Base-by-base conservation (phyloP, 2,329 filamentous ascomycete genomes). In the Pseudopithomyces maydicus region DNA sequence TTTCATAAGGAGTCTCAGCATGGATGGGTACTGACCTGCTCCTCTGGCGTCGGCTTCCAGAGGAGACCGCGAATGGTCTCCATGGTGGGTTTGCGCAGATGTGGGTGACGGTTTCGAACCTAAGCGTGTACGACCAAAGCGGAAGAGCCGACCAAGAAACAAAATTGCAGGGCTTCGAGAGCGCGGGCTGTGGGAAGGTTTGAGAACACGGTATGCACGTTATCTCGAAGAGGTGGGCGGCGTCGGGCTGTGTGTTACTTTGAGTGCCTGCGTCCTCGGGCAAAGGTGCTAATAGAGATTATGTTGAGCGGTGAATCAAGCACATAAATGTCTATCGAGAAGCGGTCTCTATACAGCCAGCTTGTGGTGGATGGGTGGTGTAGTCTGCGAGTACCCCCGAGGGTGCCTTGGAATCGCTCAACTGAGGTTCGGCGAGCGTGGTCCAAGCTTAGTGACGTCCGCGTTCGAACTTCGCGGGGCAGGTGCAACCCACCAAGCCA, bases 1-100 rank as follows among this genome's bases (percentile, higher is more conserved):
- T 23, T 17, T 33, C 45, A 36, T n/a, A 33, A 26, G 20, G 56
- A 17, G 32, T 4, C 17, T 12, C 15, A 7, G 52, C 32, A 33
- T 26, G 50, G 47, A 29, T 45, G 44, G 47, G 44, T 47, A 53
- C 82, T 65, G 81, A 97, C 94, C 84, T 99, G 94, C 62, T 90
- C 90, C 77, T 96, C 90, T 43, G 95, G 95, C 73, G 96, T 93
- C 36, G 95, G 94, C 78, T 92, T 94, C 77, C 88, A 92, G 79
- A 98, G 94, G 70, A 97, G 87, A 57, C 89, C 83, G 77, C 88
- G 91, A 74, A 98, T 83, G 42, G 90, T 85, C 81, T 98, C 92
- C 95, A 98, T 98, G 71, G 67, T 55, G 54, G 32, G 15, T 49
- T 32, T 44, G 20, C 36, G 23, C 43, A 47, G 52, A 8, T 19